Conservation (phyloP, 1,284 basidiomycete genomes). For the Leccinum solheimii region DNA sequence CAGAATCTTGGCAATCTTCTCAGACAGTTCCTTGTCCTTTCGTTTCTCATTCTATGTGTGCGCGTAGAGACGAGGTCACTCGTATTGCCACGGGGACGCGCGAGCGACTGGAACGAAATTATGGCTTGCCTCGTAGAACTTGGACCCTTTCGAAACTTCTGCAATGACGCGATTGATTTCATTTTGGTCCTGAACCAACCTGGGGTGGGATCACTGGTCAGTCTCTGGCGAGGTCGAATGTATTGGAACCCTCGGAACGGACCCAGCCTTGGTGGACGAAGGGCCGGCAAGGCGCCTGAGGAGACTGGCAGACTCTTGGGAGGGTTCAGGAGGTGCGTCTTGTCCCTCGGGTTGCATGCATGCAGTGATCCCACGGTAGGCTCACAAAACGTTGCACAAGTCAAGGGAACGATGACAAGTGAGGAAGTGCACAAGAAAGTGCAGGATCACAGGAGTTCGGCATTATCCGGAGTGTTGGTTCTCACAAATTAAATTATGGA, state of each 20-base stretch:
- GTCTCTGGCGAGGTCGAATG: background rate
- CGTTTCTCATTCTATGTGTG: constrained; percentile 71
- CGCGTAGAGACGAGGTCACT: constrained; percentile 5
- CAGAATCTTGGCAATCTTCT: constrained; percentile 66
- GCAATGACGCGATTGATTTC: constrained; percentile 81
- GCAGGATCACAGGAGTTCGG: too few species aligned
- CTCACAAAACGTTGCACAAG: background rate
- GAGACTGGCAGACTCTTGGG: constrained; percentile 66
- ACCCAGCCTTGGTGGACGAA: constrained; percentile 78
- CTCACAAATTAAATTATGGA: too few species aligned
- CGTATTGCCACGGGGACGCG: background rate
- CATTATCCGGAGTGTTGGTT: too few species aligned
- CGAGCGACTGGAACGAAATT: background rate
- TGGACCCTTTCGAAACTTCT: constrained; percentile 79
- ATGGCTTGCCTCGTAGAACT: constrained; percentile 71
- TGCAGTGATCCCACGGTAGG: background rate
- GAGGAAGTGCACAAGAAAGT: too few species aligned
- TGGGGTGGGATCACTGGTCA: constrained; percentile 35
- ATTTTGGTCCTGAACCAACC: constrained; percentile 73
- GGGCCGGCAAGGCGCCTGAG: constrained; percentile 74
- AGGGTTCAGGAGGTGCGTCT: constrained; percentile 32
- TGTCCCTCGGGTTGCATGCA: constrained; percentile 25
- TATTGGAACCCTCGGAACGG: constrained; percentile 25
- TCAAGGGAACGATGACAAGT: background rate
- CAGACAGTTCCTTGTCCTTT: constrained; percentile 79